Conservation (phyloP, 2,329 filamentous ascomycete genomes). For the Epichloe brachyelytri region DNA sequence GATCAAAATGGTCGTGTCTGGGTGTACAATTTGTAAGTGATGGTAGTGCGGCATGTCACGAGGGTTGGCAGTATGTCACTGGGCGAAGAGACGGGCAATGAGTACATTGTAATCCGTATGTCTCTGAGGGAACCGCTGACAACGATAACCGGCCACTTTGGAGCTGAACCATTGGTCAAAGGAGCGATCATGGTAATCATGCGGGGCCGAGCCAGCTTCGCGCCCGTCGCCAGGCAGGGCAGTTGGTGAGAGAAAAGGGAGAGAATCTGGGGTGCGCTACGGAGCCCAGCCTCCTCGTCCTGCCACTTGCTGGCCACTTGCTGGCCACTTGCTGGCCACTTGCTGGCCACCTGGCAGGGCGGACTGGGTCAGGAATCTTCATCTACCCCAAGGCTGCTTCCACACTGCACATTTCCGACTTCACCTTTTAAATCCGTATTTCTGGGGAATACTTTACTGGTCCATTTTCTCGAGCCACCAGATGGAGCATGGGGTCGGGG, state of each 20-base stretch:
- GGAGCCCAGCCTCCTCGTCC: neutral
- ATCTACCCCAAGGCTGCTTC: no score
- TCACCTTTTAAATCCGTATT: no score
- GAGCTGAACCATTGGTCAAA: neutral
- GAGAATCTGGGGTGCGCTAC: neutral
- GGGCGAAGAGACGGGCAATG: neutral
- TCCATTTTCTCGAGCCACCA: no score
- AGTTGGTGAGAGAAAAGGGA: slow-evolving; percentile 2
- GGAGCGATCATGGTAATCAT: neutral
- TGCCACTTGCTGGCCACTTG: no score
- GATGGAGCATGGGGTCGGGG: no score
- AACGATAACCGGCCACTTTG: slow-evolving; percentile 4
- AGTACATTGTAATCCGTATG: neutral
- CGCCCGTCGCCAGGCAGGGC: neutral
- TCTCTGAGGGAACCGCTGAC: slow-evolving; percentile 6
- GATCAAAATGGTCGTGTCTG: neutral
- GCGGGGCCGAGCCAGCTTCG: neutral
- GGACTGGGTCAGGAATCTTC: no score
- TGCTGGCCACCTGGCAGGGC: no score
- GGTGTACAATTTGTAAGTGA: neutral
- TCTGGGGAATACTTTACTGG: no score
- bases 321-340: no score
- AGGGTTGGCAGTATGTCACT: slow-evolving; percentile 1
- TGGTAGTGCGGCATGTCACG: slow-evolving; percentile 7
- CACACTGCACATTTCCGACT: no score